Percentiles rank a stretch among this genome's conserved stretches.
Conservation (phyloP, 352 stramenopile species). For the Pythium coloratum region DNA sequence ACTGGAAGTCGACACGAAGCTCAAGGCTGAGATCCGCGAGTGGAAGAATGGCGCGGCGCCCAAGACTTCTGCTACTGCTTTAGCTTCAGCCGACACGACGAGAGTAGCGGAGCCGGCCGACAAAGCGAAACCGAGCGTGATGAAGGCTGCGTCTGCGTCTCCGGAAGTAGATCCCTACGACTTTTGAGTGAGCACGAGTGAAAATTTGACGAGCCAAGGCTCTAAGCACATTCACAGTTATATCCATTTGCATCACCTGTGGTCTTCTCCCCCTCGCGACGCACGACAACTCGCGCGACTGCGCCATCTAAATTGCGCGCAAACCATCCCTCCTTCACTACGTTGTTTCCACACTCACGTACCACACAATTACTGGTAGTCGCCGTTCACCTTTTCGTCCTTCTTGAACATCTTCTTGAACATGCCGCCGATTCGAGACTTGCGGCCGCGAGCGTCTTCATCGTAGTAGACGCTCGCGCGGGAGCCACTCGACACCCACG, state of each 20-base stretch:
- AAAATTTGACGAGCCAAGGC: conserved; percentile 1
- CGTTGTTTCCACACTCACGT: not conserved
- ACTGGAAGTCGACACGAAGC: conserved; percentile 48
- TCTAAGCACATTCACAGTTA: conserved; percentile 22
- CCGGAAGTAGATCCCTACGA: conserved; percentile 30
- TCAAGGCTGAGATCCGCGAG: conserved; percentile 56
- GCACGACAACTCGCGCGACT: not conserved
- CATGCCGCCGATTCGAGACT: conserved; percentile 82
- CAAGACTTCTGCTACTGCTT: not conserved
- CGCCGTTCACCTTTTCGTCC: conserved; percentile 29
- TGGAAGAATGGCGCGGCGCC: conserved; percentile 52
- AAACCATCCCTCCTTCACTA: conserved; percentile 1
- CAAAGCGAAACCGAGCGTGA: not conserved
- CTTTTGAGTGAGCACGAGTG: conserved; percentile 19
- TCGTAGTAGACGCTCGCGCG: conserved; percentile 62
- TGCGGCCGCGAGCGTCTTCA: conserved; percentile 58
- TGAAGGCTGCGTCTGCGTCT: not conserved
- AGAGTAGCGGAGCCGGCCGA: conserved; percentile 19
- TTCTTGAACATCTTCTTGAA: conserved; percentile 93
- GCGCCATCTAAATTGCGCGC: not conserved
- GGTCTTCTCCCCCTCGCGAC: conserved; percentile 1
- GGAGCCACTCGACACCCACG: conserved; percentile 29
- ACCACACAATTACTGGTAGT: conserved; percentile 12
- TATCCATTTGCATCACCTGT: conserved; percentile 16
- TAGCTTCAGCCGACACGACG: conserved; percentile 1